Percentiles rank a stretch among this genome's conserved stretches.
Conservation (phyloP, 192 early-diverging fungal species). For the Fimicolochytrium jonesii region DNA sequence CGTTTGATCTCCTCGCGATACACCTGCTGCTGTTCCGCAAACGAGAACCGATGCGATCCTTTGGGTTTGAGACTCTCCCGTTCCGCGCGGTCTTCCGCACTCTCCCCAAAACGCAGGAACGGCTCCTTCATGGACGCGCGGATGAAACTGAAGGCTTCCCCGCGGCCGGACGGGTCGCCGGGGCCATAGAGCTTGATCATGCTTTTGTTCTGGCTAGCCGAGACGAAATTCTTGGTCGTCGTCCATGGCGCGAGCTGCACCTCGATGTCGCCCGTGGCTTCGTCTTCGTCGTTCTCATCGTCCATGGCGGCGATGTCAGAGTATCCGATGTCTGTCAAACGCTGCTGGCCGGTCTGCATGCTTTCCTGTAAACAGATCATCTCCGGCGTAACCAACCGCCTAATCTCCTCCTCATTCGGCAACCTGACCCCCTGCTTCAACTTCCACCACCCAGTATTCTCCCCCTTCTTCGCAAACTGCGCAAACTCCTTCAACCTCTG, state of each 20-base stretch:
- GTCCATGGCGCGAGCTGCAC: conserved; percentile 94
- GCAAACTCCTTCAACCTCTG: conserved; percentile 95
- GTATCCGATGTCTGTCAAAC: conserved; percentile 87
- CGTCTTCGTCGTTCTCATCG: conserved; percentile 66
- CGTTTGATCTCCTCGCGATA: conserved; percentile 89
- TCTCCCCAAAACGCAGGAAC: conserved; percentile 82
- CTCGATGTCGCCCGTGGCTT: conserved; percentile 75
- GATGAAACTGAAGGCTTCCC: conserved; percentile 97
- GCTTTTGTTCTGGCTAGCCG: conserved; percentile 86
- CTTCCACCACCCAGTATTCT: conserved; percentile 89
- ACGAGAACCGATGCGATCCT: conserved; percentile 37
- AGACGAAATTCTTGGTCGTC: conserved; percentile 91
- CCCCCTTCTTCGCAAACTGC: conserved; percentile 83
- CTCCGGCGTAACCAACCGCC: conserved; percentile 89
- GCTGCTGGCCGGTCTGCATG: conserved; percentile 87
- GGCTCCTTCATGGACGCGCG: conserved; percentile 97
- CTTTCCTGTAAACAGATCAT: conserved; percentile 93
- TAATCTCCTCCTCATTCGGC: conserved; percentile 83
- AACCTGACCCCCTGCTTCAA: conserved; percentile 64
- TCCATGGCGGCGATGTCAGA: conserved; percentile 52
- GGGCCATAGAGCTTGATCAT: conserved; percentile 93
- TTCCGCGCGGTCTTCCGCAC: conserved; percentile 63
- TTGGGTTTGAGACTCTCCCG: conserved; percentile 23
- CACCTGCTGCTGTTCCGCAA: conserved; percentile 92
- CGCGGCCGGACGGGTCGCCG: conserved; percentile 93